Conservation (phyloP, 768 basidiomycete genomes). For the Tricholoma furcatifolium region DNA sequence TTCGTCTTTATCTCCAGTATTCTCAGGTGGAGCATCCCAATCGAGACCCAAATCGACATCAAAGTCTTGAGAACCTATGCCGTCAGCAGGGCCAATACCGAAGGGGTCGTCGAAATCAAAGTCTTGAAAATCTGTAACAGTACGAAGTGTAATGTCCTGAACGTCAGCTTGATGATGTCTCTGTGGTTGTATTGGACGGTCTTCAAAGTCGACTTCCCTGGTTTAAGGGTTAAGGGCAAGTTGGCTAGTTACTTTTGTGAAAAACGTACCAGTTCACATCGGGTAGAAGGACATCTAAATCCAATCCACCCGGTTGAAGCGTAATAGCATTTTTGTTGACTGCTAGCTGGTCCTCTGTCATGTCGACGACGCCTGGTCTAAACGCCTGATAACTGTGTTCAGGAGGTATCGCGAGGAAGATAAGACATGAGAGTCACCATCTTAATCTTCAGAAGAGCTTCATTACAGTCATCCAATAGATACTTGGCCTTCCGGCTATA, state of each 20-base stretch:
- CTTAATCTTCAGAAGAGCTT: conserved; percentile 92
- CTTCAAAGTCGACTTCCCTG: conserved; percentile 82
- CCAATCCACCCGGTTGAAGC: conserved; percentile 71
- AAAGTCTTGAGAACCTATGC: conserved; percentile 85
- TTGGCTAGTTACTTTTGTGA: neutral
- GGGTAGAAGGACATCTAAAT: conserved; percentile 77
- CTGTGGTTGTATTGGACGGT: conserved; percentile 59
- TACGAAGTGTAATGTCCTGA: conserved; percentile 86
- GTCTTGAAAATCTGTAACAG: conserved; percentile 67
- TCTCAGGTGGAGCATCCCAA: conserved; percentile 61
- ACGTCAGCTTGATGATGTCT: conserved; percentile 82
- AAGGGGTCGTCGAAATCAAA: conserved; percentile 74
- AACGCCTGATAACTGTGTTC: conserved; percentile 62
- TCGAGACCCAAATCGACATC: conserved; percentile 76
- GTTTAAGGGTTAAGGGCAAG: conserved; percentile 12
- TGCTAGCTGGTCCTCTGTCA: conserved; percentile 91
- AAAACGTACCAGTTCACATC: conserved; percentile 72
- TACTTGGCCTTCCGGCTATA: conserved; percentile 99
- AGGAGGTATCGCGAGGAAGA: neutral
- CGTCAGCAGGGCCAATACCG: conserved; percentile 75
- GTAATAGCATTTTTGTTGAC: conserved; percentile 90
- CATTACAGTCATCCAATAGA: conserved; percentile 95
- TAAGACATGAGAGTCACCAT: conserved; percentile 56
- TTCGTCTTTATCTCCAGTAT: conserved; percentile 41
- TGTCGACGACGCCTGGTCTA: conserved; percentile 91